Conservation (phyloP, 2,329 filamentous ascomycete species). For the Fusarium mundagurra region DNA sequence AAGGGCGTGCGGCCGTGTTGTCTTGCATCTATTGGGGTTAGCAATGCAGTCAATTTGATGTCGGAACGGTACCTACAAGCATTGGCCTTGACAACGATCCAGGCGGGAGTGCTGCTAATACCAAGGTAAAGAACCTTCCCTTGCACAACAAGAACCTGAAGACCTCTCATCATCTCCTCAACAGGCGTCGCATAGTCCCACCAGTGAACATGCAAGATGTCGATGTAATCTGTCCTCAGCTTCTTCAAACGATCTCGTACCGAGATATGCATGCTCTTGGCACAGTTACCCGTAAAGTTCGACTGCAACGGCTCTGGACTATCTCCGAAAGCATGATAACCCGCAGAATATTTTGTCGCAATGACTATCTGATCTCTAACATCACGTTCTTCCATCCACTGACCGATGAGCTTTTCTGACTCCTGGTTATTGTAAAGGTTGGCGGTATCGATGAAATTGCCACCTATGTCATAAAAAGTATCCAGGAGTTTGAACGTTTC, state of each 20-base stretch:
- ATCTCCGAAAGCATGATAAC: accelerated
- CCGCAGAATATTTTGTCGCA: background rate
- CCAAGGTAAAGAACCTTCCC: slow-evolving; percentile 45
- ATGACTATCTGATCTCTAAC: background rate
- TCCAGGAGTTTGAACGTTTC: accelerated
- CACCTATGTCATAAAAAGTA: background rate
- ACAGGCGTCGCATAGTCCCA: slow-evolving; percentile 24
- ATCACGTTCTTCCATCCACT: accelerated
- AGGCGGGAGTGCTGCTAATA: slow-evolving; percentile 45
- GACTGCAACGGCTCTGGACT: background rate
- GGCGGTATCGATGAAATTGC: background rate
- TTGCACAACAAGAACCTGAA: slow-evolving; percentile 11
- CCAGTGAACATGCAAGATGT: slow-evolving; percentile 46
- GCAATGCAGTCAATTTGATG: too few species aligned
- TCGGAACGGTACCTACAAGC: background rate
- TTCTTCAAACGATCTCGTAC: slow-evolving; percentile 54
- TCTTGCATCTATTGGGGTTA: slow-evolving; percentile 26
- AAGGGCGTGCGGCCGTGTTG: slow-evolving; percentile 42
- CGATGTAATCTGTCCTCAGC: slow-evolving; percentile 49
- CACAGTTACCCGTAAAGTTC: slow-evolving; percentile 53
- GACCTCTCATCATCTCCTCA: slow-evolving; percentile 13
- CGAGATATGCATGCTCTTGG: slow-evolving; percentile 50
- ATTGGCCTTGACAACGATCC: slow-evolving; percentile 37
- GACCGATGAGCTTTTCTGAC: accelerated
- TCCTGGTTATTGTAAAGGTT: background rate